These are phyloP conservation scores for Cutaneotrichosporon spelunceum DNA, from an alignment of 1,284 basidiomycete species.

Conservation along the genomic window DNA sequence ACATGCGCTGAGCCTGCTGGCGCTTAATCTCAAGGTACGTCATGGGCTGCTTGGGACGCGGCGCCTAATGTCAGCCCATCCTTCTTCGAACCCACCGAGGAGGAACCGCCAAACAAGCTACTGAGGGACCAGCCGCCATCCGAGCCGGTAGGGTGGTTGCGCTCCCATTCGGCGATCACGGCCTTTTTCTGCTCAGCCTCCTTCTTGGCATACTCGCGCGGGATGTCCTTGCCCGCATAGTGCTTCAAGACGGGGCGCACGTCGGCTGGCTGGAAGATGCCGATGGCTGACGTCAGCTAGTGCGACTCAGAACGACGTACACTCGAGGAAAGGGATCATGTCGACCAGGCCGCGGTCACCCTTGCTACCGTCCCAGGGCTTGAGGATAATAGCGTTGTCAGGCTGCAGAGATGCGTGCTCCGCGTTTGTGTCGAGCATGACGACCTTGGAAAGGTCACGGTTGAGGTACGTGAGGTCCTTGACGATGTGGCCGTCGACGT, in stretches of 20 bases:
- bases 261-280: constrained; percentile 77
- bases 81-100: constrained; percentile 12
- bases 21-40: constrained; percentile 91
- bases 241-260: constrained; percentile 80
- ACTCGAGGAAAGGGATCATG: constrained; percentile 95
- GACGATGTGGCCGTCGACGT: constrained; percentile 71
- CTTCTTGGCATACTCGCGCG: constrained; percentile 80
- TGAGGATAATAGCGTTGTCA: constrained; percentile 81
- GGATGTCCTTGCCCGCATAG: constrained; percentile 83
- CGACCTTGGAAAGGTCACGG: constrained; percentile 85
- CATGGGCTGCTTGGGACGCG: constrained; percentile 57
- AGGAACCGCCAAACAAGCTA: constrained; percentile 59
- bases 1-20: constrained; percentile 75
- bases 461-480: constrained; percentile 92
- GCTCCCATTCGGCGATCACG: constrained; percentile 79
- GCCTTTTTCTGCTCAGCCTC: constrained; percentile 74
- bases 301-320: constrained; percentile 56
- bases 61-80: constrained; percentile 13
- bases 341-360: constrained; percentile 77
- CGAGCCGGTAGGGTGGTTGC: constrained; percentile 54
- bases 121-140: constrained; percentile 54
- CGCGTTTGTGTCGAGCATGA: constrained; percentile 79
- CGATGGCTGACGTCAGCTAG: constrained; percentile 62
- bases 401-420: constrained; percentile 77
- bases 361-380: constrained; percentile 81